Conservation (phyloP, 2,329 filamentous ascomycete genomes). For the Epichloe bromicola region DNA sequence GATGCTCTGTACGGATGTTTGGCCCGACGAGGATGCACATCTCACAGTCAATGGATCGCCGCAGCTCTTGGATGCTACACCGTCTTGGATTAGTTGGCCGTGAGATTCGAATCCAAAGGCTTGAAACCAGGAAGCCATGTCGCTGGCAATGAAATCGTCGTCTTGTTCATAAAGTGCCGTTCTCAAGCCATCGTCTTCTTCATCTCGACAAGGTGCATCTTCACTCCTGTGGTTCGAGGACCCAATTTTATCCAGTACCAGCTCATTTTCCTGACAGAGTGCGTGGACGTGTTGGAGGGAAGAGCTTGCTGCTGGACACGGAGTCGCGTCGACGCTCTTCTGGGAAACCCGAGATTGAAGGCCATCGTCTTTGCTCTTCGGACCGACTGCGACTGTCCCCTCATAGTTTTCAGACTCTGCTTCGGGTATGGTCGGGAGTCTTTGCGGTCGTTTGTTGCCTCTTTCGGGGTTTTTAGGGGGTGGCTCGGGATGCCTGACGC, state of each 20-base stretch:
- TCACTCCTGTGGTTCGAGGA: neutral
- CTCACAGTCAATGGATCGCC: neutral
- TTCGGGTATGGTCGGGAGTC: constrained; percentile 10
- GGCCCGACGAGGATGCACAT: constrained; percentile 8
- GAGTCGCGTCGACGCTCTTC: neutral
- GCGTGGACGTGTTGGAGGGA: neutral
- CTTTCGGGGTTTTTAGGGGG: constrained; percentile 4
- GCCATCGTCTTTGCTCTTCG: neutral
- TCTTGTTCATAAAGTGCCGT: constrained; percentile 26
- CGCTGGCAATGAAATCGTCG: constrained; percentile 25
- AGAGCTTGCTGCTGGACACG: neutral
- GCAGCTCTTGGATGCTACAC: neutral
- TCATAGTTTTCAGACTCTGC: neutral
- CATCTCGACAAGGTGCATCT: neutral
- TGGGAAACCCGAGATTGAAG: neutral
- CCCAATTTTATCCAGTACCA: neutral
- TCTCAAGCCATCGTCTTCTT: neutral
- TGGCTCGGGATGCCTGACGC: constrained; percentile 14
- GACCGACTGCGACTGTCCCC: neutral
- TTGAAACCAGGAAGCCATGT: constrained; percentile 39
- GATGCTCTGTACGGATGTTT: constrained; percentile 8
- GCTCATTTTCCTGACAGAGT: neutral
- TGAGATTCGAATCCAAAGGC: constrained; percentile 32
- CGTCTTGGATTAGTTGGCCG: constrained; percentile 25
- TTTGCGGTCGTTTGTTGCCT: constrained; percentile 28